Evolutionary conservation across 2,329 filamentous ascomycete species (phyloP), one percentile per base, ranked within the genome.

Genomic region (Pseudogymnoascus sp.): DNA sequence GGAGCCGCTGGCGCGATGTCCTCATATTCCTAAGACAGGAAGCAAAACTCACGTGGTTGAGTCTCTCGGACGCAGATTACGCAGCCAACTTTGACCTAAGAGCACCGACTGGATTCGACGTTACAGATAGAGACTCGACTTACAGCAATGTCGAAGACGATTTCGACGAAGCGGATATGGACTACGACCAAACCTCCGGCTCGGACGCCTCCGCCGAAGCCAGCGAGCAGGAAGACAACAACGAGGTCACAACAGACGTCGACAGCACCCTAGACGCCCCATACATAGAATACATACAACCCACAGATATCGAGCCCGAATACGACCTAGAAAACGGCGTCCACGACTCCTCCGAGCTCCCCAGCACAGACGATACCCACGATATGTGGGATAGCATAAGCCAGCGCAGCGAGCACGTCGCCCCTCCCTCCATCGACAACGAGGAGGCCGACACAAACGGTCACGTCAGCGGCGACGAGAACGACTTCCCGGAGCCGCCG

Each of bases 1-100:
- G 80, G 1, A 83, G 82, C 63, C 75, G 76, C 64, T 89, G 87
- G 87, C 80, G 79, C 65, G 81, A 87, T 62, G 79, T 89, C 0
- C 77, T 88, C 0, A 71, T 74, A 3, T 80, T 81, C 18, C 74
- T 89, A 12, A 80, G 83, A 59, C 75, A 80, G 7, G 79, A 85
- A 59, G 74, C 77, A 36, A 76, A 78, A 25, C 74, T 89, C 14
- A 81, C 87, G 53, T 87, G 84, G 79, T 79, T 88, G 31, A 84
- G 84, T 67, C 73, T 89, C n/a, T 77, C 83, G 37, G 76, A 83
- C 5, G 84, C 88, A 59, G 82, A 84, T 38, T 88, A 88, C 68
- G 80, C 79, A 2, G 76, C 75, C 37, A 76, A 82, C 61, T 84
- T 83, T 64, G 80, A 85, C 64, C 76, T 34, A 36, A 60, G 37